Base-by-base conservation (phyloP, 2,329 filamentous ascomycete genomes). In the Leptographium lundbergii region DNA sequence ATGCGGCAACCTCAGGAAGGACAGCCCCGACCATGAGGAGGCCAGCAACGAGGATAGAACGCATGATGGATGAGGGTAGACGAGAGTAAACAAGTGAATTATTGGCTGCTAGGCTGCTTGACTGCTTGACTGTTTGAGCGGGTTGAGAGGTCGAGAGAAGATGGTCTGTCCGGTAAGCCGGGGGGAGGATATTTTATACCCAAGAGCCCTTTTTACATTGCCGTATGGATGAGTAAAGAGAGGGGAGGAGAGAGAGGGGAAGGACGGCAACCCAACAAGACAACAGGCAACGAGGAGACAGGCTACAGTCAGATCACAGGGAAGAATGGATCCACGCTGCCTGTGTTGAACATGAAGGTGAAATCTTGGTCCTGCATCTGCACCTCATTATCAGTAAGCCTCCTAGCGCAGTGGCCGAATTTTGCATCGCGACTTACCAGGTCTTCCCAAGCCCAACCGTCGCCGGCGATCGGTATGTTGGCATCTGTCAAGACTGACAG, bases 381-480 rank as follows among this genome's bases (percentile, higher is more conserved):
- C 10, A 24, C 19, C 24, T 27, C 9, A 25, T 24, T 29, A 14
- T 47, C 19, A 17, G 34, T 19, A 53, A 19, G 22, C 2, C 22
- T 34, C 6, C 32, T 10, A 34, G 32, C 32, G 32, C 32, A 34
- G 32, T 34, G 32, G 32, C 32, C 9, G 32, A 34, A 11, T 9
- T 14, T 39, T 39, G 36, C 13, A 9, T 17, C 14, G 36, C 14
- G 36, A 57, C 64, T 57, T 59, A 66, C 65, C 58, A 64, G 27
- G 11, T 60, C 59, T 54, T 66, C 62, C 65, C 65, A 67, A 4
- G 61, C 64, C 64, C 64, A 67, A 24, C 60, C 61, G 14, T 39
- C 42, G 17, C 47, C 52, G 4, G n/a, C 36, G 19, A 56, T 25
- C 48, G 51, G 54, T 2, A 55, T 45, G 54, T 27, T 52, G 48